phyloP scores from a whole-genome alignment of 495 filamentous ascomycete genomes.

The Tuber umbilicatum region DNA sequence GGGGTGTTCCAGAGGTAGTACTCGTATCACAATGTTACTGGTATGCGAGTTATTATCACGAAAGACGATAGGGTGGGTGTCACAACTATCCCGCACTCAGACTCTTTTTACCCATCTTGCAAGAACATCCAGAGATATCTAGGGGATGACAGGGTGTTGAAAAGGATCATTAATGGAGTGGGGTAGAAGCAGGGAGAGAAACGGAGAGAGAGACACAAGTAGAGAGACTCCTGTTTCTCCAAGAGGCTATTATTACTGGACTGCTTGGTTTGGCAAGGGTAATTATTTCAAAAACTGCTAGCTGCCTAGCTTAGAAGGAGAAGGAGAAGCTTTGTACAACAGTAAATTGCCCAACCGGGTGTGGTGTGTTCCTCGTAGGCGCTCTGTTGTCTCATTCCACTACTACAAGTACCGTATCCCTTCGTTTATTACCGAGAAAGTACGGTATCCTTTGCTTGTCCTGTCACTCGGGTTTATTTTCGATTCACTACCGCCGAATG shows the following conservation, averaged over 20 bases:
- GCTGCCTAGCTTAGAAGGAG: neutral
- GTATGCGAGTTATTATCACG: neutral
- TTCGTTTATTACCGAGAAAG: neutral
- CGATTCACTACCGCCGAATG: neutral
- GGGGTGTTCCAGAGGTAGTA: neutral
- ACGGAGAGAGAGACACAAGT: neutral
- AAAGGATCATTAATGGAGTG: neutral
- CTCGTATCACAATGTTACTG: neutral
- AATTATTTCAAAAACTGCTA: neutral
- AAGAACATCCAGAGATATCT: neutral
- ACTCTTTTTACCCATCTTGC: neutral
- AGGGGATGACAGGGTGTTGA: neutral
- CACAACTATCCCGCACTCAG: neutral
- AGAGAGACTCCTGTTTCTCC: neutral
- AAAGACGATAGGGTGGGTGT: neutral
- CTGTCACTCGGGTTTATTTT: neutral
- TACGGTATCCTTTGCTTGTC: neutral
- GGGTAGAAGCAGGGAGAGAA: neutral
- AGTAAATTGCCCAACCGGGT: neutral
- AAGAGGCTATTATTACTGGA: neutral
- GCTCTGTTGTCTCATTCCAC: neutral
- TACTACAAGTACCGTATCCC: neutral
- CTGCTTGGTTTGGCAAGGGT: neutral
- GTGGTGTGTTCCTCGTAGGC: neutral
- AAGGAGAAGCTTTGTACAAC: neutral